phyloP scores from a whole-genome alignment of 2,329 filamentous ascomycete species.

The Sarocladium brachiariae region DNA sequence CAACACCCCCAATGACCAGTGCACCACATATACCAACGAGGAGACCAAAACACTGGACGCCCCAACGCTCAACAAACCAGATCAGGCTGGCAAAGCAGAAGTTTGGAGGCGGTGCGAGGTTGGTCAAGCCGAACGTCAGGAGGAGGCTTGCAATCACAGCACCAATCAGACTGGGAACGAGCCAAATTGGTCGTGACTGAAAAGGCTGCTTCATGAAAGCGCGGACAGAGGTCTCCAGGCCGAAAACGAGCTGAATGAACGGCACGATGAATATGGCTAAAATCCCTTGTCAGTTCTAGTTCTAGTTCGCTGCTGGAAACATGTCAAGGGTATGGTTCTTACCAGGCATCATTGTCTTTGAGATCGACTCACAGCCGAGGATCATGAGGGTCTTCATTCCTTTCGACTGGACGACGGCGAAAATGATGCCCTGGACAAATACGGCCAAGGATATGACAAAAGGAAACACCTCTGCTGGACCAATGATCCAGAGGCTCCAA shows the following conservation, averaged over 20 bases:
- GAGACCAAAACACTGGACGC: slow-evolving; percentile 48
- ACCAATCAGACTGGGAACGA: slow-evolving; percentile 44
- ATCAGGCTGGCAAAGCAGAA: slow-evolving; percentile 62
- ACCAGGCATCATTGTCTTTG: slow-evolving; percentile 56
- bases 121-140: slow-evolving; percentile 46
- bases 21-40: slow-evolving; percentile 43
- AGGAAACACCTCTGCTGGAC: slow-evolving; percentile 43
- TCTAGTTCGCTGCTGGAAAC: slow-evolving; percentile 8
- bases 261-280: slow-evolving; percentile 61
- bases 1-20: slow-evolving; percentile 42
- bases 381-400: slow-evolving; percentile 46
- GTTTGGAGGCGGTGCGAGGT: slow-evolving; percentile 53
- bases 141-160: slow-evolving; percentile 41
- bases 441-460: slow-evolving; percentile 52
- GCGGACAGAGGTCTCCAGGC: slow-evolving; percentile 52
- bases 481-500: slow-evolving; percentile 36
- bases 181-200: slow-evolving; percentile 52
- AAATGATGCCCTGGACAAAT: slow-evolving; percentile 49
- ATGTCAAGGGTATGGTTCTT: slow-evolving; percentile 15
- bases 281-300: too few relatives aligned
- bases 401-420: slow-evolving; percentile 48
- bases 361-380: slow-evolving; percentile 44
- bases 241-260: slow-evolving; percentile 59
- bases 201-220: slow-evolving; percentile 50
- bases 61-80: slow-evolving; percentile 58